Evolutionary conservation across 345 rosid species (phyloP), one percentile per base, ranked within the genome.

Genomic region (Viola odorata): DNA sequence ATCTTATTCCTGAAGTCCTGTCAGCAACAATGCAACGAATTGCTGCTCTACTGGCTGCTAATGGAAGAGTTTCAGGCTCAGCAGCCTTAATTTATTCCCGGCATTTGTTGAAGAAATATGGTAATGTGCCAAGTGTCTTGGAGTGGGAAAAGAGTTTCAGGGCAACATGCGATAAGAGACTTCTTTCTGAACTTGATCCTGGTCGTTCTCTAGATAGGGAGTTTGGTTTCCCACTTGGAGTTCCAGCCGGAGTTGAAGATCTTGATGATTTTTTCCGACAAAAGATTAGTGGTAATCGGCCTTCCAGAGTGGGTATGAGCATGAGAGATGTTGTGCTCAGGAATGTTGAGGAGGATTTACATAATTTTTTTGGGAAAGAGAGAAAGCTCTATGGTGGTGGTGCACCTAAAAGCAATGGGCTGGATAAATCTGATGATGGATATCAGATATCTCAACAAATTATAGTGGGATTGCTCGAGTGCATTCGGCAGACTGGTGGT

Each of bases 1-100:
- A 95, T 84, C 90, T 88, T 74, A 75, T 95, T 66, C 96, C 96
- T 57, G 94, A 86, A 76, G 84, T 87, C 70, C 75, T 95, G 85
- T 77, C 88, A 8, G 80, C 88, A 64, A 72, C 77, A 67, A 78
- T 81, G 84, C 69, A 80, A 50, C 84, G 88, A 60, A 84, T 81
- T 74, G 84, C 78, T 38, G 71, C 85, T 52, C 70, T 84, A 60
- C 70, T 86, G 69, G 62, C 88, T 50, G 81, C 89, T 47, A 84
- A 72, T 61, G 96, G 85, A 68, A 84, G 89, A 75, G 59, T 85
- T 75, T 82, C 88, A 53, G 80, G 81, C 70, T 84, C 91, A 51
- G 76, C 84, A 39, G 75, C 89, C 65, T 80, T 87, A 52, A 77
- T 72, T 74, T 95, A 86, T 79, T 83, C 94, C 55, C 88, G 94